Percentiles rank a stretch among this genome's conserved stretches.
Evolutionary conservation across 768 basidiomycete species (phyloP).

Genomic region (Leccinum pellstonianum): DNA sequence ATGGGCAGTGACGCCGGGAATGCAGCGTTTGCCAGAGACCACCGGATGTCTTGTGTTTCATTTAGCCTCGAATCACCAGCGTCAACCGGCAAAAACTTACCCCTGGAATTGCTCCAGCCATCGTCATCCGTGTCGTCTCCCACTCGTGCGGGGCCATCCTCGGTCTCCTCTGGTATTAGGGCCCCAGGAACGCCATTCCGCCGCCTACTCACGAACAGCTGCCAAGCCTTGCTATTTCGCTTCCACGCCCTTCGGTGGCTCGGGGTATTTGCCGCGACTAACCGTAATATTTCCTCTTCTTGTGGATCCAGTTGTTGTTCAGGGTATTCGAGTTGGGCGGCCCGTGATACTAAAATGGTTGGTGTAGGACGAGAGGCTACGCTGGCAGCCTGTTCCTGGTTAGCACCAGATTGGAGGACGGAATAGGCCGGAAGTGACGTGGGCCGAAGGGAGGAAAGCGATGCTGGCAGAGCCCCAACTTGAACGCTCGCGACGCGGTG

Average conservation of each 20-base stretch:
- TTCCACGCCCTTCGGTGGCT: constrained; percentile 75
- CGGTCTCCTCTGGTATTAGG: constrained; percentile 37
- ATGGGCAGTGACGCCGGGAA: constrained; percentile 64
- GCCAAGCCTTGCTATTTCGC: constrained; percentile 62
- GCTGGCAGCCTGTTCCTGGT: neutral
- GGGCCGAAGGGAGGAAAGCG: constrained; percentile 61
- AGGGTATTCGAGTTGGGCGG: constrained; percentile 18
- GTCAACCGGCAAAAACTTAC: constrained; percentile 18
- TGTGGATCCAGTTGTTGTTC: constrained; percentile 35
- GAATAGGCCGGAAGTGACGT: constrained; percentile 69
- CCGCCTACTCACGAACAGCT: constrained; percentile 48
- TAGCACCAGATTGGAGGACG: constrained; percentile 39
- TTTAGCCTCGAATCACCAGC: constrained; percentile 9
- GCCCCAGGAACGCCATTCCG: constrained; percentile 29
- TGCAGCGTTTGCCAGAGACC: constrained; percentile 30
- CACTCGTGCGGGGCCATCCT: constrained; percentile 27
- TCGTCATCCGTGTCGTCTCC: constrained; percentile 19
- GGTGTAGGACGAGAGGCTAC: neutral
- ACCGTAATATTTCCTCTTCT: constrained; percentile 54
- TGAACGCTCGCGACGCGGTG: constrained; percentile 28
- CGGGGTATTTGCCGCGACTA: constrained; percentile 68
- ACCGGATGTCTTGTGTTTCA: constrained; percentile 20
- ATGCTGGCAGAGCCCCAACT: constrained; percentile 47
- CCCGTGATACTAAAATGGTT: constrained; percentile 2
- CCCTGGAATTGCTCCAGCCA: constrained; percentile 28